A percentile compares a stretch with the other conserved stretches of the same genome.
Conservation (phyloP, 164 flowering plant genomes). For the Annona cherimola region DNA sequence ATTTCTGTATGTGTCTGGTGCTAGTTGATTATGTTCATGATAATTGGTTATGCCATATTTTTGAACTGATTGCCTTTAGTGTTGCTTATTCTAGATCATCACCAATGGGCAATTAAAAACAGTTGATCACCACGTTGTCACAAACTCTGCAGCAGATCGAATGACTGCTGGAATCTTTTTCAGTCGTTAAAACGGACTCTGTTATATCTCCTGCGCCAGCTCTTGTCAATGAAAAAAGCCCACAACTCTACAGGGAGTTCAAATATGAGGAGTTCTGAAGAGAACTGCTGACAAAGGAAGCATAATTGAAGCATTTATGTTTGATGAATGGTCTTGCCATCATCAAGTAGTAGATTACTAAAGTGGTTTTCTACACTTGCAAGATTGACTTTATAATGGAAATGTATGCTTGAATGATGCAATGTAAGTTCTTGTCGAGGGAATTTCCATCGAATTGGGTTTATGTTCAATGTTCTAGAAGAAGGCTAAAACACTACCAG, state of each 20-base stretch:
- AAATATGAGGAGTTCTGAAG: constrained; percentile 15
- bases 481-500: too few species aligned
- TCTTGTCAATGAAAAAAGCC: constrained; percentile 12
- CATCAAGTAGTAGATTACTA: too few species aligned
- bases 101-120: constrained; percentile 32
- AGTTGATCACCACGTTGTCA: constrained; percentile 36
- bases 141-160: constrained; percentile 19
- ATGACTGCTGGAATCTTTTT: constrained; percentile 22
- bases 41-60: too few species aligned
- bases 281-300: background rate
- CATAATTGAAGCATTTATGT: constrained; percentile 4
- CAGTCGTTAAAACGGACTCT: constrained; percentile 13
- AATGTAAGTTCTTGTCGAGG: too few species aligned
- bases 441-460: too few species aligned
- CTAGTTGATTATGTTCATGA: too few species aligned
- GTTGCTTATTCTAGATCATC: constrained; percentile 18
- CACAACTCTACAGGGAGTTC: constrained; percentile 17
- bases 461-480: too few species aligned
- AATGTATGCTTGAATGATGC: too few species aligned
- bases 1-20: background rate
- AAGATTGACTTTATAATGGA: too few species aligned
- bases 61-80: too few species aligned
- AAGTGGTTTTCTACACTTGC: too few species aligned
- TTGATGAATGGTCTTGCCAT: too few species aligned
- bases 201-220: constrained; percentile 21